Conservation (phyloP, 2,329 filamentous ascomycete species). For the Botrytis elliptica region DNA sequence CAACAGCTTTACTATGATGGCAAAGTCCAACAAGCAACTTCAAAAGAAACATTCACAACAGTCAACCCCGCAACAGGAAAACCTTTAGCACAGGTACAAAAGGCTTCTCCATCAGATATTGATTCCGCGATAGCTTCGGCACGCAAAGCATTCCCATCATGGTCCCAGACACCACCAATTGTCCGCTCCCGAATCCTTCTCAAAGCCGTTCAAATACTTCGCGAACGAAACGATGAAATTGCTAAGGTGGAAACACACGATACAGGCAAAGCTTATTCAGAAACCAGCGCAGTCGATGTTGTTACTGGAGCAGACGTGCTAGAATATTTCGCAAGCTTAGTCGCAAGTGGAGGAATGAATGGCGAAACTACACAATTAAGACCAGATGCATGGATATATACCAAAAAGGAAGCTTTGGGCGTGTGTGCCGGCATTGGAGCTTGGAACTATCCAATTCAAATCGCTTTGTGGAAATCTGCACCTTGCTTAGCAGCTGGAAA, state of each 20-base stretch:
- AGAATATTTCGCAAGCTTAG: slow-evolving; percentile 80
- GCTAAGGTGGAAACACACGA: slow-evolving; percentile 79
- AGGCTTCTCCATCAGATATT: slow-evolving; percentile 64
- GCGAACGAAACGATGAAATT: slow-evolving; percentile 74
- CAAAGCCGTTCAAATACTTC: slow-evolving; percentile 70
- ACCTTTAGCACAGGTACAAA: slow-evolving; percentile 69
- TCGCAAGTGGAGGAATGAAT: slow-evolving; percentile 75
- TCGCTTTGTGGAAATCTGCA: slow-evolving; percentile 85
- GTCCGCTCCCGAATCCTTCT: slow-evolving; percentile 76
- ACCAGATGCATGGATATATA: slow-evolving; percentile 77
- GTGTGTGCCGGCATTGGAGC: slow-evolving; percentile 86
- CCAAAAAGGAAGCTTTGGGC: slow-evolving; percentile 75
- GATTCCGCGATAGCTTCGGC: slow-evolving; percentile 72
- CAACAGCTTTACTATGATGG: slow-evolving; percentile 76
- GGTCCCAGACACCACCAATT: slow-evolving; percentile 74
- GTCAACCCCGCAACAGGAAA: slow-evolving; percentile 71
- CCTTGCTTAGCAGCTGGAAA: slow-evolving; percentile 84
- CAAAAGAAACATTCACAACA: slow-evolving; percentile 64
- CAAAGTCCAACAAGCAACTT: slow-evolving; percentile 59
- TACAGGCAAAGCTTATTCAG: slow-evolving; percentile 81
- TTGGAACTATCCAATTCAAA: slow-evolving; percentile 92
- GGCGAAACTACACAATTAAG: slow-evolving; percentile 75
- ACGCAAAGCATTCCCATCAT: slow-evolving; percentile 67
- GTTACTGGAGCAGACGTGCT: slow-evolving; percentile 81
- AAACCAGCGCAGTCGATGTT: slow-evolving; percentile 81